Evolutionary conservation across 2,329 filamentous ascomycete species (phyloP), one percentile per base, ranked within the genome.

Genomic region (Neofusicoccum umdonicola): DNA sequence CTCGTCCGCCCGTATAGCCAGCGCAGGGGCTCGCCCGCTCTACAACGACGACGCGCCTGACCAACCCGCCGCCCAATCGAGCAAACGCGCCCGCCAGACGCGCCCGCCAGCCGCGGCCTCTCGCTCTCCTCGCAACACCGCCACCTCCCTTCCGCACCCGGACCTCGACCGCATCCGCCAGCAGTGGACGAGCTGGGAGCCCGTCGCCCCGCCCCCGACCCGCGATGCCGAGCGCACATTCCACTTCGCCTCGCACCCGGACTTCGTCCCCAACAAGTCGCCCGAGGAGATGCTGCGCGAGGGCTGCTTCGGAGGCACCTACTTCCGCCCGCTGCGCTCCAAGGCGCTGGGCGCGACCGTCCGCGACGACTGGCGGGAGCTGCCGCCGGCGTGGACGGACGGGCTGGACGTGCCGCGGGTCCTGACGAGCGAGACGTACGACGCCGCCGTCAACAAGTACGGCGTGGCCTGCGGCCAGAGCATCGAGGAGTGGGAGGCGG

Each of bases 401-500:
- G 78, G 77, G 0, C 70, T 85, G 3, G 73, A 79, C 57, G 71
- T 78, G 0, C 67, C 70, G 61, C 70, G 61, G 22, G 82, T 78
- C 66, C 73, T 85, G 9, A 80, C 76, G 1, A 78, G 70, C 4
- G 66, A 72, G 0, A 68, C 66, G 0, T 85, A 85, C 71, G 73
- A 83, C 52, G 68, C 82, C 0, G 79, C 79, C 2, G 73, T 83
- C 31, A 85, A 86, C 71, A 85, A 85, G 67, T 85, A 78, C 72
- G 80, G 80, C 64, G 83, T 84, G 3, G 68, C 78, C 3, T 84
- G 82, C 67, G 84, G 84, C 4, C 84, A 85, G 72, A 79, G 73
- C 15, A 85, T 85, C 50, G 83, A 85, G 68, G 79, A 83, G 67
- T 85, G 84, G 84, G 84, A 86, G 69, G 81, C 80, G 0, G 77